Percentiles rank a stretch among this genome's conserved stretches.
phyloP scores from a whole-genome alignment of 257 asterid genomes.

The Ehretia macrophylla region DNA sequence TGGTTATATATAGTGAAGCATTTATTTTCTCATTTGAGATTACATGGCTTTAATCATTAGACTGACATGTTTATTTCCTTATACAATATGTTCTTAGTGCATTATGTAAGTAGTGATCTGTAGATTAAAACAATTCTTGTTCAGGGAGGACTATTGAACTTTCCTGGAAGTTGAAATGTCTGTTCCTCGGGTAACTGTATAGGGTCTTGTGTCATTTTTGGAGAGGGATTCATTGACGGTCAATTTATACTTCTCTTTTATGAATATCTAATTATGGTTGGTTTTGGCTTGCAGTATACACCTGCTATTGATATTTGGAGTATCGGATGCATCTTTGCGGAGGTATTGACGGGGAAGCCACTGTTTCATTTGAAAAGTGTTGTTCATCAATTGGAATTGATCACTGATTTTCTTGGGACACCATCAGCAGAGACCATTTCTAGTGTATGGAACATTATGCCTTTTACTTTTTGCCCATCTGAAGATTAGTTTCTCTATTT shows the following conservation, averaged over 20 bases:
- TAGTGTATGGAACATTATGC: constrained; percentile 42
- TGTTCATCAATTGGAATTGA: constrained; percentile 86
- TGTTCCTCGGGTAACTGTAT: constrained; percentile 74
- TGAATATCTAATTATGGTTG: constrained; percentile 19
- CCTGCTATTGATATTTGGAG: constrained; percentile 96
- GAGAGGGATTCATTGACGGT: constrained; percentile 21
- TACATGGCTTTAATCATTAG: no score
- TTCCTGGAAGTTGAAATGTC: constrained; percentile 85
- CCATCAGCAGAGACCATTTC: constrained; percentile 75
- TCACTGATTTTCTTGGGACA: constrained; percentile 85
- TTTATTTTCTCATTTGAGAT: no score
- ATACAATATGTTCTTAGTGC: constrained; percentile 30
- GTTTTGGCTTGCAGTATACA: constrained; percentile 64
- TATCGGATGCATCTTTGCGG: constrained; percentile 87
- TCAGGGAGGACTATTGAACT: constrained; percentile 91
- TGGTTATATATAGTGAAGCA: no score
- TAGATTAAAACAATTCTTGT: constrained; percentile 80
- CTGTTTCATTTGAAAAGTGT: constrained; percentile 90
- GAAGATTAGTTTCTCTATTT: background rate
- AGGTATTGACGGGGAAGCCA: constrained; percentile 82
- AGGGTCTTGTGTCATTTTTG: constrained; percentile 36
- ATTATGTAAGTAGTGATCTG: constrained; percentile 41
- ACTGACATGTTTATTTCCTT: no score
- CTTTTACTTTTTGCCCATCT: background rate
- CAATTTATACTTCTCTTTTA: constrained; percentile 8